Conservation (phyloP, 2,329 filamentous ascomycete genomes). For the Talaromyces sp. region DNA sequence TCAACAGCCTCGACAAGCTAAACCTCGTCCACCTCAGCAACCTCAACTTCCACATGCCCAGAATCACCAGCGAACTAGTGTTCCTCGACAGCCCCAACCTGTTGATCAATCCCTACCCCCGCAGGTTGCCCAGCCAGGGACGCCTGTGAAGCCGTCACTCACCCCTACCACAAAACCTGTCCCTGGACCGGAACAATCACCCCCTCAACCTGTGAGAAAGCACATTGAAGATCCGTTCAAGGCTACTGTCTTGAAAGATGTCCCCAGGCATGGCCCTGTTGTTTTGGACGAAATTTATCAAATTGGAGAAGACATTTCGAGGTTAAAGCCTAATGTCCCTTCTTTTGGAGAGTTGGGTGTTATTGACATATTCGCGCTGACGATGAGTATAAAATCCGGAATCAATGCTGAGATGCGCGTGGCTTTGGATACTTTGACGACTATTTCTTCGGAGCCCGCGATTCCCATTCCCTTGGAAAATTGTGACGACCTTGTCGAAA, state of each 20-base stretch:
- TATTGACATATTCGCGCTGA: conserved; percentile 85
- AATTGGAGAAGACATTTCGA: conserved; percentile 61
- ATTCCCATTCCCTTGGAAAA: conserved; percentile 63
- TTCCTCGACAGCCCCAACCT: conserved; percentile 29
- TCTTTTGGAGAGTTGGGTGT: conserved; percentile 71
- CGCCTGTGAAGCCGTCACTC: conserved; percentile 21
- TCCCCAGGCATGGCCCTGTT: conserved; percentile 65
- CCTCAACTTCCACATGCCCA: conserved; percentile 5
- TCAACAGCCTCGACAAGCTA: conserved; percentile 29
- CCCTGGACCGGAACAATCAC: conserved; percentile 24
- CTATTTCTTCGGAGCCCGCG: conserved; percentile 59
- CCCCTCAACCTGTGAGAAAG: conserved; percentile 28
- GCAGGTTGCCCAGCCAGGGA: conserved; percentile 22
- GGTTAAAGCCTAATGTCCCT: conserved; percentile 69
- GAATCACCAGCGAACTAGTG: conserved; percentile 22
- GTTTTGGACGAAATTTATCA: conserved; percentile 59
- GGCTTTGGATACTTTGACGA: conserved; percentile 76
- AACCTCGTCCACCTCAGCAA: conserved; percentile 17
- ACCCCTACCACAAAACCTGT: conserved; percentile 23
- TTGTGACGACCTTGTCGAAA: conserved; percentile 85
- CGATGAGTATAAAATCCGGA: conserved; percentile 81
- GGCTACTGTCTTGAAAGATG: conserved; percentile 40
- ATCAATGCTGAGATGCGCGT: conserved; percentile 85
- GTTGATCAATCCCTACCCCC: conserved; percentile 23
- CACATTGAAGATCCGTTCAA: conserved; percentile 42